A percentile compares a stretch with the other conserved stretches of the same genome.
These are phyloP conservation scores for Axilococcus clingmanii DNA, from an alignment of 139 green algal species.

Conservation along the genomic window DNA sequence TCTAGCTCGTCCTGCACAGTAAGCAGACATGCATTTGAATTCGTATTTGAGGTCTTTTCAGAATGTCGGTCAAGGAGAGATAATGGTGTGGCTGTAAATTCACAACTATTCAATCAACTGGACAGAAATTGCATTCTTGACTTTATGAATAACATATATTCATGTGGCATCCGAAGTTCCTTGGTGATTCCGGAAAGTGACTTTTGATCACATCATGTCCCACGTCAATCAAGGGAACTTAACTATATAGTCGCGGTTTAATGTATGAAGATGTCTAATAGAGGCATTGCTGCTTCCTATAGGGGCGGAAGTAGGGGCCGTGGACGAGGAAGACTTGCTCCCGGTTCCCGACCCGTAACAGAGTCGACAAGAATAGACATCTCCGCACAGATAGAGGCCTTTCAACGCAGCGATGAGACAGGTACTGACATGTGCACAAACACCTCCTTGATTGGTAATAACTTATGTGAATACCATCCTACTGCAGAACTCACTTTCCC, in stretches of 20 bases:
- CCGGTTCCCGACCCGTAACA: constrained; percentile 28
- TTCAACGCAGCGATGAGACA: constrained; percentile 23
- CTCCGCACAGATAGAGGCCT: constrained; percentile 22
- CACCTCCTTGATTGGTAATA: not conserved
- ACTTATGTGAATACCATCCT: not conserved
- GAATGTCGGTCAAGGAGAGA: too few relatives aligned
- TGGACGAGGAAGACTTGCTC: constrained; percentile 16
- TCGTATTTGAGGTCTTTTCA: too few relatives aligned
- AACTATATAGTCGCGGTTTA: not conserved
- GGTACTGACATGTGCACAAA: constrained; percentile 6
- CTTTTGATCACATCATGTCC: not conserved
- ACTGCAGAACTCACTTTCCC: constrained; percentile 53
- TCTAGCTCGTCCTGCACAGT: too few relatives aligned
- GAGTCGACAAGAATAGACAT: constrained; percentile 36
- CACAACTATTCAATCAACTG: too few relatives aligned
- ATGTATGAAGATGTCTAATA: not conserved
- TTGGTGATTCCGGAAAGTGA: too few relatives aligned
- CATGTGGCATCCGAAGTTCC: too few relatives aligned
- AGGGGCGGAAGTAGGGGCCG: not conserved
- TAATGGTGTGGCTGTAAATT: too few relatives aligned
- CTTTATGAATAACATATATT: too few relatives aligned
- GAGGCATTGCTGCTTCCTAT: not conserved
- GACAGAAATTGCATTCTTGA: too few relatives aligned
- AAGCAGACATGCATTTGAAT: too few relatives aligned
- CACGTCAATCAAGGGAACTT: not conserved